Evolutionary conservation across 2,329 filamentous ascomycete species (phyloP).

Genomic region (Teratosphaeria pseudoeucalypti): DNA sequence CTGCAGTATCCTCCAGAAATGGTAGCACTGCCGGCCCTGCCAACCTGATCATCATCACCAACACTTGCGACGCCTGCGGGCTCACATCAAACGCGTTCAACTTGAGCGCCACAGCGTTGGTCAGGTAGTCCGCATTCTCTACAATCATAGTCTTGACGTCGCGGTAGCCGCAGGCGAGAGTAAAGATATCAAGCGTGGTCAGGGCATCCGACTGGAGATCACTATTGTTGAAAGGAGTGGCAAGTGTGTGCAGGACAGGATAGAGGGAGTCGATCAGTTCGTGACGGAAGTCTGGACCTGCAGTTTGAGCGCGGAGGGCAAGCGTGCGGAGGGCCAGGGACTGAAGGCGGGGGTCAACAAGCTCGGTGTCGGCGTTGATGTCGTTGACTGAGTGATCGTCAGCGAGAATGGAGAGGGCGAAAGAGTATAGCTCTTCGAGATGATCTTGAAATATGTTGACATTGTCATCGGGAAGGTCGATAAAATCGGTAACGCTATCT

Average conservation of each 20-base stretch:
- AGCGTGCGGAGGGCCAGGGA: constrained; percentile 73
- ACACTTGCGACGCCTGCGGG: constrained; percentile 77
- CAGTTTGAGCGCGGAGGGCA: constrained; percentile 60
- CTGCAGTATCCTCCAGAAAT: constrained; percentile 83
- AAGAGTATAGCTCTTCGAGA: constrained; percentile 57
- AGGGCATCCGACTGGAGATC: constrained; percentile 72
- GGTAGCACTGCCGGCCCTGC: constrained; percentile 73
- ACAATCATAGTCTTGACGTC: constrained; percentile 71
- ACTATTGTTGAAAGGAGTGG: constrained; percentile 48
- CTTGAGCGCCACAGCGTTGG: constrained; percentile 81
- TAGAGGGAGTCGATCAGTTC: constrained; percentile 89
- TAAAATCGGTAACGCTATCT: constrained; percentile 53
- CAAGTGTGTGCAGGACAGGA: constrained; percentile 79
- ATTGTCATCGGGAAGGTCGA: constrained; percentile 37
- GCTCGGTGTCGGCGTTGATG: constrained; percentile 4
- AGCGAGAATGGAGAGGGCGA: constrained; percentile 53
- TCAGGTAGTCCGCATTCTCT: constrained; percentile 89
- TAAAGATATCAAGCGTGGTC: constrained; percentile 69
- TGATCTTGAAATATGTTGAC: constrained; percentile 11
- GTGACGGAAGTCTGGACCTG: constrained; percentile 59
- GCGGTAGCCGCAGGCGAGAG: constrained; percentile 61
- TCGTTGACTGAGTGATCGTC: constrained; percentile 19
- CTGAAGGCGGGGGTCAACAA: constrained; percentile 59
- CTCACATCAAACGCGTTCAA: constrained; percentile 89
- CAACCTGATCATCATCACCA: constrained; percentile 88